Evolutionary conservation across 805 yeast genomes (phyloP), one percentile per base, ranked within the genome.

Genomic region (Ogataea chonburiensis): DNA sequence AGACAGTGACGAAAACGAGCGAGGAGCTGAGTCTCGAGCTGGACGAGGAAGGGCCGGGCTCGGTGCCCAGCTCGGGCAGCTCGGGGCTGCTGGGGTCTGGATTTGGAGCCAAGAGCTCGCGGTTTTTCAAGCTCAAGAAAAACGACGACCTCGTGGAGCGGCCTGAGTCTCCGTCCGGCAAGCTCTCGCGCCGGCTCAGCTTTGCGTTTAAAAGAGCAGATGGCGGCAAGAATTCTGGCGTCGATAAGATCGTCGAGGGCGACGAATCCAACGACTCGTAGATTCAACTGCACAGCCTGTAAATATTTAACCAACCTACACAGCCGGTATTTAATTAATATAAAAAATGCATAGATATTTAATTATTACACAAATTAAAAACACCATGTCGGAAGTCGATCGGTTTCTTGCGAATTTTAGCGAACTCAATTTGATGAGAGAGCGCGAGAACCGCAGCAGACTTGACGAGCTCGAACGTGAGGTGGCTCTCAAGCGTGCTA

Each of bases 141-240:
- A 32, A 42, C 22, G 37, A 42, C 22, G 25, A 17, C 23, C 3
- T 16, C 13, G 21, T 19, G 5, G 31, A 30, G 6, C 17, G 38
- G 14, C 22, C 45, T 9, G 37, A 43, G 11, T 38, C 45, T 9
- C 34, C 49, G 5, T 38, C 42, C 12, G 31, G 40, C 15, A 50
- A 43, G 14, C 30, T 56, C 15, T 45, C 58, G n/a, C 46, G 58
- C 25, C 49, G 58, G 29, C 42, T 61, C 24, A 54, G 57, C 35
- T 49, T 61, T 44, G 56, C 62, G 16, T 55, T 56, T 38, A 59
- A 53, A 29, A 48, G 54, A 27, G 54, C 50, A n/a, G 57, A 55
- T n/a, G 49, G 49, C 26, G 58, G 53, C 17, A 55, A 39, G 21
- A 53, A 52, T 24, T 19, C 35, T n/a, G 50, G 41, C 18, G 41